phyloP scores from a whole-genome alignment of 306 rosid species.

The Pyrus communis region DNA sequence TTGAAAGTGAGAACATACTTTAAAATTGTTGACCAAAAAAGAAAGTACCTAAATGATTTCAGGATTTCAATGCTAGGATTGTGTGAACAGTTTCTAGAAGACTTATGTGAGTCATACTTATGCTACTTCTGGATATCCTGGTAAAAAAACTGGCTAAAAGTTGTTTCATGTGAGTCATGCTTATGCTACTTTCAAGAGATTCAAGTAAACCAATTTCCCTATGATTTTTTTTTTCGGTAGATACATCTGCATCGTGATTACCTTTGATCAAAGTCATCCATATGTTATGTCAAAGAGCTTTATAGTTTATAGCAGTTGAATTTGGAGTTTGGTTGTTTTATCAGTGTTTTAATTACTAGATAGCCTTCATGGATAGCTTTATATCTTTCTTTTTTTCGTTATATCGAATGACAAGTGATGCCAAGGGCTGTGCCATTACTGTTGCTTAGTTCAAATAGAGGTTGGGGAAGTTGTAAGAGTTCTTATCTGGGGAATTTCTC shows the following conservation, averaged over 20 bases:
- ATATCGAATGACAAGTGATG: not conserved
- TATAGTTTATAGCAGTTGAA: not conserved
- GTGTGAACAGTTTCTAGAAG: not conserved
- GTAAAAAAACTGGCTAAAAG: too few relatives aligned
- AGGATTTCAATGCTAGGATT: not conserved
- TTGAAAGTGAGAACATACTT: not conserved
- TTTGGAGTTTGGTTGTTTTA: not conserved
- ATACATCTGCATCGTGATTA: not conserved
- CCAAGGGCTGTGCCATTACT: not conserved
- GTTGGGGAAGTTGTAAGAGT: not conserved
- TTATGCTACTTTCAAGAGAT: not conserved
- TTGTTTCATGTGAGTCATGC: not conserved
- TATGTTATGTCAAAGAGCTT: not conserved
- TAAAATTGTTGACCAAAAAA: too few relatives aligned
- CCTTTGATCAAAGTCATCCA: not conserved
- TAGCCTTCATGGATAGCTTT: not conserved
- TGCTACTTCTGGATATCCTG: not conserved
- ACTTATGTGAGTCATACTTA: not conserved
- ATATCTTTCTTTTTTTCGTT: too few relatives aligned
- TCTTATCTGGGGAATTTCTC: not conserved
- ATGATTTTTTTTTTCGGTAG: too few relatives aligned
- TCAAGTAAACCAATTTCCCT: not conserved
- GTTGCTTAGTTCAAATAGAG: not conserved
- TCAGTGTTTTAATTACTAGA: not conserved
- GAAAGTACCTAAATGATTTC: not conserved